Percentiles rank a stretch among this genome's conserved stretches.
Conservation (phyloP, 148 eudicot species). For the Camellia japonica region DNA sequence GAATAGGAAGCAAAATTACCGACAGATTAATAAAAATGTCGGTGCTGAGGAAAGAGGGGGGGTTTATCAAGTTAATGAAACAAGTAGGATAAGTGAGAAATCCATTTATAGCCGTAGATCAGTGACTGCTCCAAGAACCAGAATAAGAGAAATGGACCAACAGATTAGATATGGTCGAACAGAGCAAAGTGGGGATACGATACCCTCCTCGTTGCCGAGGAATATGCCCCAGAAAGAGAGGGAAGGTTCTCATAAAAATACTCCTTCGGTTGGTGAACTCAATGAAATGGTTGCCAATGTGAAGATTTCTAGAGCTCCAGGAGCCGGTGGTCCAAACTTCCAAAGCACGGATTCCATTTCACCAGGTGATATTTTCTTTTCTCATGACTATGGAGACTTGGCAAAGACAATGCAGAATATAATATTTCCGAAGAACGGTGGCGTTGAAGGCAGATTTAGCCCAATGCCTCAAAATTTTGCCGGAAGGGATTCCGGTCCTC, state of each 20-base stretch:
- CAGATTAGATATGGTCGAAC: neutral
- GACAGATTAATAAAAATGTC: neutral
- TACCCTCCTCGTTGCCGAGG: conserved; percentile 14
- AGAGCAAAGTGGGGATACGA: conserved; percentile 16
- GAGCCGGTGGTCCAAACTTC: neutral
- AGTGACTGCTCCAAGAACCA: conserved; percentile 35
- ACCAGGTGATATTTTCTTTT: conserved; percentile 48
- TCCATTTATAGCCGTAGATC: conserved; percentile 26
- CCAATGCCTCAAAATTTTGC: conserved; percentile 3
- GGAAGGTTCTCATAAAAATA: conserved; percentile 18
- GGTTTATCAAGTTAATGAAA: neutral
- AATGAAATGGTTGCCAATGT: conserved; percentile 48
- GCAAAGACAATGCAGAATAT: conserved; percentile 21
- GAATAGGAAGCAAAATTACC: conserved; percentile 12
- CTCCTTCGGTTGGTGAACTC: conserved; percentile 42
- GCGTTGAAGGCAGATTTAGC: conserved; percentile 11
- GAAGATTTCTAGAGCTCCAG: conserved; percentile 22
- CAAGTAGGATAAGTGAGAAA: conserved; percentile 16
- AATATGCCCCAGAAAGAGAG: conserved; percentile 19
- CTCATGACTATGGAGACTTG: conserved; percentile 24
- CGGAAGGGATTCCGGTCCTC: conserved; percentile 8
- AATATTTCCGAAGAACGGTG: conserved; percentile 19
- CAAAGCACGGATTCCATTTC: conserved; percentile 47
- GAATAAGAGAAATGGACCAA: conserved; percentile 20
- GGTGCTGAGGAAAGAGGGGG: neutral